phyloP scores from a whole-genome alignment of 2,329 filamentous ascomycete genomes.

The Chaetomium strumarium region DNA sequence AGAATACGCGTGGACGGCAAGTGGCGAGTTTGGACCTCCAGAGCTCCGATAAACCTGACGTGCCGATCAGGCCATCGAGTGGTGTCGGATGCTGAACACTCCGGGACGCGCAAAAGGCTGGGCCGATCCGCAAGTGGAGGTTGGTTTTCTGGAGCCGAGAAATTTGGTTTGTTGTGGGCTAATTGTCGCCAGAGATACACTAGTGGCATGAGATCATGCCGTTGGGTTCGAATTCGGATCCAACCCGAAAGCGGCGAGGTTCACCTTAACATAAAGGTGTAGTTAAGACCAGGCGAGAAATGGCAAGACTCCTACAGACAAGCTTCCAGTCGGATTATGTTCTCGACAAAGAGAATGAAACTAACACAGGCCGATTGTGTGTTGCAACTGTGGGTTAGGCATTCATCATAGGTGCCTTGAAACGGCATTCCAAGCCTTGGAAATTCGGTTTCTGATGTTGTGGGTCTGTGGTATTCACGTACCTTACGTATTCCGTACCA shows the following conservation, averaged over 20 bases:
- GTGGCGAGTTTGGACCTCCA: conserved; percentile 22
- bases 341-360: no score
- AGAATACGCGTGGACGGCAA: conserved; percentile 17
- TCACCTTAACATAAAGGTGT: neutral
- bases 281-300: neutral
- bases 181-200: conserved; percentile 15
- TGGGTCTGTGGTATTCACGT: no score
- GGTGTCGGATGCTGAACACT: conserved; percentile 19
- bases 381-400: no score
- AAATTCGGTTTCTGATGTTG: no score
- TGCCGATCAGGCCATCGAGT: conserved; percentile 23
- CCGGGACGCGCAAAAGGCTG: conserved; percentile 15
- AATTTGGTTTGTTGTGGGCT: conserved; percentile 16
- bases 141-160: conserved; percentile 11
- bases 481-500: no score
- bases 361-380: no score
- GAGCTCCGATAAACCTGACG: neutral
- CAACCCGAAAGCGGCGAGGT: neutral
- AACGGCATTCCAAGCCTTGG: no score
- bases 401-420: no score
- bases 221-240: neutral
- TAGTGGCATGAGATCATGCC: conserved; percentile 15
- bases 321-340: no score
- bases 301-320: no score
- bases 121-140: conserved; percentile 9